Evolutionary conservation across 1,284 basidiomycete genomes (phyloP), one percentile per base, ranked within the genome.

Genomic region (Fomitopsis betulina): DNA sequence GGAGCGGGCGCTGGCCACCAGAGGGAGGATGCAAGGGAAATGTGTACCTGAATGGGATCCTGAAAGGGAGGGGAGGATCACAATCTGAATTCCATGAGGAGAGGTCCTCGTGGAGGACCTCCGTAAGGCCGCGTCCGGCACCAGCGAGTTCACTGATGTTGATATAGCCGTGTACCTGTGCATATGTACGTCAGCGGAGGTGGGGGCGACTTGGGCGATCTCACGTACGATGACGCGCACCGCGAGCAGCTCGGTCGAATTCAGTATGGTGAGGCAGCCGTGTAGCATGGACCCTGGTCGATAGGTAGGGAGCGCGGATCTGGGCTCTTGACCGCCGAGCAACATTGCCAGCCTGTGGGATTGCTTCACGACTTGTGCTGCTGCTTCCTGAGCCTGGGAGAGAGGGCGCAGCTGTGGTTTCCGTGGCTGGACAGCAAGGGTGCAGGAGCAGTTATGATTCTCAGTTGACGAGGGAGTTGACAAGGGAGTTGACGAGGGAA

Each of bases 1-100:
- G 87, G 35, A 89, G 73, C 56, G 79, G 74, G 38, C 57, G 62
- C 7, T 59, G 58, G 17, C 56, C 61, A n/a, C 63, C 65, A 6
- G 56, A 63, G 2, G 9, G 30, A 2, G 42, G 25, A 51, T 63
- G 58, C 19, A 45, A 57, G 4, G 70, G 70, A 13, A 71, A 59
- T 1, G 65, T 63, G 51, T 69, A 71, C 4, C 62, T 59, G 58
- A 71, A 69, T 8, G 67, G 58, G 38, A 67, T 63, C 54, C 64
- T 64, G n/a, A 64, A 55, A 3, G 69, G 69, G 49, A 72, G 65
- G 13, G 66, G 43, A 3, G 61, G 55, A 42, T 65, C 30, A n/a
- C 59, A 54, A 17, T 63, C 45, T 10, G 66, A 58, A 8, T 65
- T 57, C 70, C 70, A 72, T 13, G 60, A 56, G 59, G 64, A 72